A percentile compares a stretch with the other conserved stretches of the same genome.
phyloP scores from a whole-genome alignment of 2,329 filamentous ascomycete genomes.

The Cercospora zeina region DNA sequence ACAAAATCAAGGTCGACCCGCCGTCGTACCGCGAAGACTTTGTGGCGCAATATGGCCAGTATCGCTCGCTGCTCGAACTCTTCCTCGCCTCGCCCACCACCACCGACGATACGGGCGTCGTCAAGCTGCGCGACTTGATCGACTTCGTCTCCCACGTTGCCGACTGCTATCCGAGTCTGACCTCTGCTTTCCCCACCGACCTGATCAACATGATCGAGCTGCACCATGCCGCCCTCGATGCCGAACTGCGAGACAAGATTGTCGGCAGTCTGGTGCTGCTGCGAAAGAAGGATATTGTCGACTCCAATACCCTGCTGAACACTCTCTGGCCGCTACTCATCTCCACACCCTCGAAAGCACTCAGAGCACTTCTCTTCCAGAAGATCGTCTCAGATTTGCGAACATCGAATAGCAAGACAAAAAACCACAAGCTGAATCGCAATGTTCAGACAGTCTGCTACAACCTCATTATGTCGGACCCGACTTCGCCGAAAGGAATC shows the following conservation, averaged over 20 bases:
- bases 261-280: constrained; percentile 86
- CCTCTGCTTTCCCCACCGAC: constrained; percentile 73
- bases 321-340: constrained; percentile 93
- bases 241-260: constrained; percentile 88
- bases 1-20: constrained; percentile 87
- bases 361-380: constrained; percentile 78
- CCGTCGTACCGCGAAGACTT: constrained; percentile 91
- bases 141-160: constrained; percentile 92
- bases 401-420: constrained; percentile 80
- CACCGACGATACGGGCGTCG: constrained; percentile 72
- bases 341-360: constrained; percentile 84
- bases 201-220: constrained; percentile 76
- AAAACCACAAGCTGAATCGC: constrained; percentile 88
- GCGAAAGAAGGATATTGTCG: constrained; percentile 86
- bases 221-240: constrained; percentile 79
- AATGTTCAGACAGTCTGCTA: constrained; percentile 91
- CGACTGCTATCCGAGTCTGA: constrained; percentile 85
- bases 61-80: constrained; percentile 86
- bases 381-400: constrained; percentile 92
- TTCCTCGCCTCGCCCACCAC: constrained; percentile 81
- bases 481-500: constrained; percentile 78
- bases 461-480: constrained; percentile 85
- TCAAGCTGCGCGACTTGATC: constrained; percentile 85
- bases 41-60: constrained; percentile 82
- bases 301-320: constrained; percentile 79